phyloP scores from a whole-genome alignment of 164 flowering plant species.

The Nymphaea thermarum region DNA sequence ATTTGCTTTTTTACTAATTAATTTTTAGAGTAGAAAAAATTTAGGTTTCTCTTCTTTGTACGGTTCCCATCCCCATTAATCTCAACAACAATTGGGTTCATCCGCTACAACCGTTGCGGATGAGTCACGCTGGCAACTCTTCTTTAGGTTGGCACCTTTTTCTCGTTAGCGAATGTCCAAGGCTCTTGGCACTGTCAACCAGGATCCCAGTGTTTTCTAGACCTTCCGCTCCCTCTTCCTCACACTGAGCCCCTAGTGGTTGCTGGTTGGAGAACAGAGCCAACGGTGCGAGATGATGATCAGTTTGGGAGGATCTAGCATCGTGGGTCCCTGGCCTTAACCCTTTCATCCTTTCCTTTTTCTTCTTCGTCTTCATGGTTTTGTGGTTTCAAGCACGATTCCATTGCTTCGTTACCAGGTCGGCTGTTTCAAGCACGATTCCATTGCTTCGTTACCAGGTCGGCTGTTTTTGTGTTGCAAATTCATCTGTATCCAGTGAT shows the following conservation, averaged over 20 bases:
- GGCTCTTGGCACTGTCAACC: background rate
- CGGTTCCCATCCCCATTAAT: no score
- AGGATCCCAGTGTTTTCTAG: background rate
- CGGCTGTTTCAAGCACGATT: background rate
- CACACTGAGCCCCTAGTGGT: background rate
- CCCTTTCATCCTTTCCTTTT: background rate
- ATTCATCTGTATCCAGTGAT: background rate
- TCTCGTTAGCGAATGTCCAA: no score
- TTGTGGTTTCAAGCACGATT: no score
- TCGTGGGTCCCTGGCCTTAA: conserved; percentile 3
- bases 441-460: background rate
- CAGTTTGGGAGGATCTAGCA: conserved; percentile 6
- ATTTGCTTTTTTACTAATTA: no score
- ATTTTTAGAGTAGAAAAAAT: no score
- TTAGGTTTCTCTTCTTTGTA: no score
- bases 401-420: no score
- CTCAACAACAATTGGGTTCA: no score
- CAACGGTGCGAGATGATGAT: conserved; percentile 4
- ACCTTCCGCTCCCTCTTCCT: no score
- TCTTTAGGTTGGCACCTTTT: no score
- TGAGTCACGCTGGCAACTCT: no score
- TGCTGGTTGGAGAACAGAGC: background rate
- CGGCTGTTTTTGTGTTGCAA: background rate
- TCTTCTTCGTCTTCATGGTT: background rate
- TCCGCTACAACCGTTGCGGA: no score